Evolutionary conservation across 176 grass and related monocot genomes (phyloP), one percentile per base, ranked within the genome.

Genomic region (Thalia dealbata): DNA sequence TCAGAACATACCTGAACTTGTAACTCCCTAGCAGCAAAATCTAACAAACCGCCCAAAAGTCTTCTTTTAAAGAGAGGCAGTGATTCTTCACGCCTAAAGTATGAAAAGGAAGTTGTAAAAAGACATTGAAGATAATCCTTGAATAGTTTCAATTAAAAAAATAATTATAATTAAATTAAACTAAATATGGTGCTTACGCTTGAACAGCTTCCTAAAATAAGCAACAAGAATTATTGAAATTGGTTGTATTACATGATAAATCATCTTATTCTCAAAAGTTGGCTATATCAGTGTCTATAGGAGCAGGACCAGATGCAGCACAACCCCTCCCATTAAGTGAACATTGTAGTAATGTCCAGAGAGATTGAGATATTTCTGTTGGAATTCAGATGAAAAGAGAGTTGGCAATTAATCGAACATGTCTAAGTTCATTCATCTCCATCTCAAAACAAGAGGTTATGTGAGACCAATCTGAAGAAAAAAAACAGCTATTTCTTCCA

Each of bases 31-130:
- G 95, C 70, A 81, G 87, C 82, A 86, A 97, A 97, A 91, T 97
- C 95, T 82, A 97, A 87, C 73, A 97, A 81, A 64, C 80, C 81
- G 29, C 85, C 67, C 50, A 97, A 61, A 73, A 97, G 82, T 79
- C 95, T 89, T 78, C 95, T 97, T 92, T 88, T 97, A 68, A 97
- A 92, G 80, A 97, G 78, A 55, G 95, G 90, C 50, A 92, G 80
- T 75, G 89, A 92, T 56, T 92, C 90, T 82, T 97, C 95, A 50
- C 95, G 95, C 62, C 95, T 61, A 81, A 81, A 70, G 50, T 73
- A 85, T 81, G 72, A 61, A 64, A 83, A 60, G 63, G 61, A 69
- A 32, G 48, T 67, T 73, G 62, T 16, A 27, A 75, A 24, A 62
- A 26, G 16, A 42, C 42, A 67, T 42, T 14, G 22, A 1, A 28